A percentile compares a stretch with the other conserved stretches of the same genome.
phyloP scores from a whole-genome alignment of 140 eudicot species.

The Oenanthe javanica region DNA sequence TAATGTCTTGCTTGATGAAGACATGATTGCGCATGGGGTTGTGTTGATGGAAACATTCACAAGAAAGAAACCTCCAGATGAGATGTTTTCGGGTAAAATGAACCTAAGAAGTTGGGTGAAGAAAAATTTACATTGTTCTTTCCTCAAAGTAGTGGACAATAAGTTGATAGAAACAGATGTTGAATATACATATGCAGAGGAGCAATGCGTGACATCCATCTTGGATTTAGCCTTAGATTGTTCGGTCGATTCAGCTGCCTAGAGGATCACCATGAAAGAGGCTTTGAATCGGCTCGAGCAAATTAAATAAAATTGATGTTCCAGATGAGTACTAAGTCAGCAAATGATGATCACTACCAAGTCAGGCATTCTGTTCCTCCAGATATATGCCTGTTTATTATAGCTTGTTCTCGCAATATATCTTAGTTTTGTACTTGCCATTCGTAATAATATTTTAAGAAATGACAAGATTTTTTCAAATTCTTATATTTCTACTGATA shows the following conservation, averaged over 20 bases:
- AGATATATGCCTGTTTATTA: neutral
- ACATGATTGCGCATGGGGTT: neutral
- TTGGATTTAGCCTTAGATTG: neutral
- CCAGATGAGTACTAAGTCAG: neutral
- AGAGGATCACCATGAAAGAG: slow-evolving; percentile 7
- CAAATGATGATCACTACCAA: neutral
- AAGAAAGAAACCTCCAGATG: slow-evolving; percentile 6
- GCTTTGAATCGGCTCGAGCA: neutral
- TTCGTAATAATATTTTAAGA: no score
- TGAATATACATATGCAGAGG: neutral
- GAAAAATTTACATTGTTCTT: neutral
- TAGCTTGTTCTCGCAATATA: neutral
- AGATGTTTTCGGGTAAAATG: neutral
- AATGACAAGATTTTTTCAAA: no score
- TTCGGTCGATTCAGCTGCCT: neutral
- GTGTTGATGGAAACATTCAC: slow-evolving; percentile 4
- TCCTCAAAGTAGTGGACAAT: neutral
- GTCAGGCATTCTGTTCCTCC: neutral
- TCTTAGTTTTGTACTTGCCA: neutral
- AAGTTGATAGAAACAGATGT: neutral
- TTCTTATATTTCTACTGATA: no score
- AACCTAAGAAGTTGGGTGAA: neutral
- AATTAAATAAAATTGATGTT: neutral
- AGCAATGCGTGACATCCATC: neutral
- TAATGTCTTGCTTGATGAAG: slow-evolving; percentile 8